Conservation (phyloP, 768 basidiomycete species). For the Rhodotorula graminis region DNA sequence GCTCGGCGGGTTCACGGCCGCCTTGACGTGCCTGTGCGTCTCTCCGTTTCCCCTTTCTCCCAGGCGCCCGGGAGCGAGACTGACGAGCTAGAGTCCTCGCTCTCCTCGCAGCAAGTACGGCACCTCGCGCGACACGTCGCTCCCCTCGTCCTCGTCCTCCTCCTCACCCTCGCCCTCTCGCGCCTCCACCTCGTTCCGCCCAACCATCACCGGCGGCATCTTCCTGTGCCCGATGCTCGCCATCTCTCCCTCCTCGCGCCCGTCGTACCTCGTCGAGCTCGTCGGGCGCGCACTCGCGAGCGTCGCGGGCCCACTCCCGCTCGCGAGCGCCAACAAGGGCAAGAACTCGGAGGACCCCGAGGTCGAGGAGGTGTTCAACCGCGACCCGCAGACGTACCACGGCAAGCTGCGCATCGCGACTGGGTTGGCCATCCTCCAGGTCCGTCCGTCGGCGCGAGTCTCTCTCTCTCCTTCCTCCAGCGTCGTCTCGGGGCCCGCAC, state of each 20-base stretch:
- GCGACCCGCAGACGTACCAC: slow-evolving; percentile 35
- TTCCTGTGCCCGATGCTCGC: slow-evolving; percentile 42
- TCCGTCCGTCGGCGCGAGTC: background rate
- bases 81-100: background rate
- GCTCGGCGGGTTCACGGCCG: slow-evolving; percentile 38
- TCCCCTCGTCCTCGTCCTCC: background rate
- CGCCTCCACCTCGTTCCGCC: slow-evolving; percentile 3
- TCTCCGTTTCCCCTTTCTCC: no score
- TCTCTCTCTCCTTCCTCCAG: background rate
- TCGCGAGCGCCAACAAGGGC: slow-evolving; percentile 40
- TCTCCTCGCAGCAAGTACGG: slow-evolving; percentile 26
- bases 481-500: no score
- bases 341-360: slow-evolving; percentile 34
- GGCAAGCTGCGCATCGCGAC: slow-evolving; percentile 39
- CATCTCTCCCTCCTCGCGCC: slow-evolving; percentile 37
- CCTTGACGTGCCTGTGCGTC: slow-evolving; percentile 27
- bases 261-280: slow-evolving; percentile 29
- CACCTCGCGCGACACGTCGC: slow-evolving; percentile 17
- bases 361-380: slow-evolving; percentile 32
- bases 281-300: slow-evolving; percentile 30
- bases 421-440: slow-evolving; percentile 29
- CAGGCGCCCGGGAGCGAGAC: no score
- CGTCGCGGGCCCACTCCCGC: slow-evolving; percentile 34
- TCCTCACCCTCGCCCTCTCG: no score
- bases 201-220: slow-evolving; percentile 32